Conservation (phyloP, 2,329 filamentous ascomycete genomes). For the Aspergillus sp. region DNA sequence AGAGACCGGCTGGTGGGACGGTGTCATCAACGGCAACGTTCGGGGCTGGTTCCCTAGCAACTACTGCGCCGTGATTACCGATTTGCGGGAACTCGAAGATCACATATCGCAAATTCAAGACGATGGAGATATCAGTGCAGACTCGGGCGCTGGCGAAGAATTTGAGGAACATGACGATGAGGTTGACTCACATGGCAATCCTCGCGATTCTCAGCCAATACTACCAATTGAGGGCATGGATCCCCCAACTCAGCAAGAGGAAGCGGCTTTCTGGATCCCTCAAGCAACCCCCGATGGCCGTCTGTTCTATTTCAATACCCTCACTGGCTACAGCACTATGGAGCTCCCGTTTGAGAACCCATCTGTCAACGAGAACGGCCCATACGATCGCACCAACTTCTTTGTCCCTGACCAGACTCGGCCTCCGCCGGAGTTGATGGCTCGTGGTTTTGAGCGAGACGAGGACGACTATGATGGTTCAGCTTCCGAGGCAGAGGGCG, state of each 20-base stretch:
- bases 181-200: conserved; percentile 66
- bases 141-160: conserved; percentile 58
- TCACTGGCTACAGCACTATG: conserved; percentile 92
- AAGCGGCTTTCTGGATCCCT: conserved; percentile 97
- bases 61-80: conserved; percentile 85
- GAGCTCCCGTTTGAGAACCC: conserved; percentile 93
- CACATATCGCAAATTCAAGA: conserved; percentile 54
- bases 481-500: conserved; percentile 81
- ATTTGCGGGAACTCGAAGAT: conserved; percentile 70
- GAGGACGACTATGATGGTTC: conserved; percentile 93
- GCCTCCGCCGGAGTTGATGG: conserved; percentile 88
- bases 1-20: conserved; percentile 99
- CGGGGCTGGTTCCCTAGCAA: conserved; percentile 99
- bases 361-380: conserved; percentile 76
- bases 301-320: conserved; percentile 96
- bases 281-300: conserved; percentile 92
- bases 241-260: conserved; percentile 65
- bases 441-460: conserved; percentile 74
- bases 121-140: conserved; percentile 53
- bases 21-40: conserved; percentile 85
- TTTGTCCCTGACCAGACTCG: conserved; percentile 86
- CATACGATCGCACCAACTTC: conserved; percentile 83
- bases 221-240: conserved; percentile 69
- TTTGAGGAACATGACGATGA: conserved; percentile 67
- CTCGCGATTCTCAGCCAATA: conserved; percentile 59